Evolutionary conservation across 2,329 filamentous ascomycete species (phyloP).

Genomic region (Rhynchosporium secalis): DNA sequence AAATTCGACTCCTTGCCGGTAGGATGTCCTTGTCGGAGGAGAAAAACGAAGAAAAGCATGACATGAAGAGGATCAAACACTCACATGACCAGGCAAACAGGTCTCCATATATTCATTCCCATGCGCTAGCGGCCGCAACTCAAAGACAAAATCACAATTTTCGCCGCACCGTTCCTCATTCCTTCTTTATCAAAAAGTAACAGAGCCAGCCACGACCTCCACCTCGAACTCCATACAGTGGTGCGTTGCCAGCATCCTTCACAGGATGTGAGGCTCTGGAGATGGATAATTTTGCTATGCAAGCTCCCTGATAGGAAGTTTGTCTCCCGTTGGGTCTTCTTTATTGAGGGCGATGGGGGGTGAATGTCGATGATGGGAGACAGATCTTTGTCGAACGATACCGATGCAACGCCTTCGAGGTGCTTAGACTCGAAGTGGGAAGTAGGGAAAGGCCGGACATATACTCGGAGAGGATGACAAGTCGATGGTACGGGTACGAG

Average conservation of each 20-base stretch:
- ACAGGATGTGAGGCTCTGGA: slow-evolving; percentile 60
- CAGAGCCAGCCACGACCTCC: slow-evolving; percentile 70
- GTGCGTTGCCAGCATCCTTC: slow-evolving; percentile 65
- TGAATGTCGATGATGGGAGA: slow-evolving; percentile 73
- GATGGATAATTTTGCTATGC: slow-evolving; percentile 51
- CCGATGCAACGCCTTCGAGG: neutral
- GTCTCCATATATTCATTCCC: neutral
- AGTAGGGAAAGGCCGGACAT: neutral
- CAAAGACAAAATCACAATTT: slow-evolving; percentile 23
- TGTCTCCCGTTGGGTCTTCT: slow-evolving; percentile 66
- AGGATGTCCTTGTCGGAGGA: too few relatives aligned
- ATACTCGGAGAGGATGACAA: neutral
- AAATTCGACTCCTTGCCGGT: too few relatives aligned
- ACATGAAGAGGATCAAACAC: slow-evolving; percentile 4
- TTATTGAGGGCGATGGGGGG: slow-evolving; percentile 68
- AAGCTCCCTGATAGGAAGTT: slow-evolving; percentile 66
- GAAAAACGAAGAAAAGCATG: too few relatives aligned
- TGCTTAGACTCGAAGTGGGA: neutral
- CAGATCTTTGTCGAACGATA: slow-evolving; percentile 39
- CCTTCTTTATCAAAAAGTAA: slow-evolving; percentile 50
- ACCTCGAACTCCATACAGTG: slow-evolving; percentile 58
- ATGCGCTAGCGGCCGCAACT: slow-evolving; percentile 8
- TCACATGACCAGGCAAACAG: slow-evolving; percentile 4
- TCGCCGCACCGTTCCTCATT: slow-evolving; percentile 31
- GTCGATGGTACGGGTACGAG: neutral